Conservation (phyloP, 805 yeast genomes). For the Ogataea glucozyma region DNA sequence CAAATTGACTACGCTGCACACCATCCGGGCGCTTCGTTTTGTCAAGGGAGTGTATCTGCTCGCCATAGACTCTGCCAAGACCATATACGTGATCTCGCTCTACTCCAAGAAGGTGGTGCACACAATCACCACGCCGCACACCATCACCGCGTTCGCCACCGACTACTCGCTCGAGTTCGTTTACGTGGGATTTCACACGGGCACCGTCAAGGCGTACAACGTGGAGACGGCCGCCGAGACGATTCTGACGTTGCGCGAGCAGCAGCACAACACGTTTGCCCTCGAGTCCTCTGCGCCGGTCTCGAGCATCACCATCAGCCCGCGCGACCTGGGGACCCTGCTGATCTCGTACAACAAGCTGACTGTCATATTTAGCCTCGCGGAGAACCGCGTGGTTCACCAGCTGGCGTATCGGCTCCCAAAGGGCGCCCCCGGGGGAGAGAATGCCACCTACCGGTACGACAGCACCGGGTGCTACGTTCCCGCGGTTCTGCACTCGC, state of each 20-base stretch:
- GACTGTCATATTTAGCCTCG: slow-evolving; percentile 69
- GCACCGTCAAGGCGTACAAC: slow-evolving; percentile 70
- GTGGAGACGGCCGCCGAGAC: slow-evolving; percentile 75
- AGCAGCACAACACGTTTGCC: slow-evolving; percentile 65
- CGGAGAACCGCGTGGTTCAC: slow-evolving; percentile 57
- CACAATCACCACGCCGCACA: slow-evolving; percentile 61
- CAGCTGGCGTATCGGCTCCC: slow-evolving; percentile 62
- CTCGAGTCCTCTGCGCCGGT: slow-evolving; percentile 56
- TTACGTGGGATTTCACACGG: slow-evolving; percentile 76
- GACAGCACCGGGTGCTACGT: slow-evolving; percentile 28
- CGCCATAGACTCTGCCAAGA: slow-evolving; percentile 62
- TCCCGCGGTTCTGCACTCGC: slow-evolving; percentile 46
- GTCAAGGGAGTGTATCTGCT: slow-evolving; percentile 82
- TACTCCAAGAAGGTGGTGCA: slow-evolving; percentile 61
- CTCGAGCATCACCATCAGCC: slow-evolving; percentile 71
- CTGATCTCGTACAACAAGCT: slow-evolving; percentile 70
- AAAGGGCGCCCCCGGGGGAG: slow-evolving; percentile 74
- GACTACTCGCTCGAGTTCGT: slow-evolving; percentile 93
- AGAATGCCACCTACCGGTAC: slow-evolving; percentile 37
- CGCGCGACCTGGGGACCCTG: slow-evolving; percentile 81
- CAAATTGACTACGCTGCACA: slow-evolving; percentile 48
- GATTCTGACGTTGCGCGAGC: slow-evolving; percentile 64
- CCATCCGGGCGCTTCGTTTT: slow-evolving; percentile 59
- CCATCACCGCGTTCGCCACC: slow-evolving; percentile 65
- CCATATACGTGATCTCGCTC: slow-evolving; percentile 69